Base-by-base conservation (phyloP, 2,329 filamentous ascomycete species). In the Tolypocladium tropicale region DNA sequence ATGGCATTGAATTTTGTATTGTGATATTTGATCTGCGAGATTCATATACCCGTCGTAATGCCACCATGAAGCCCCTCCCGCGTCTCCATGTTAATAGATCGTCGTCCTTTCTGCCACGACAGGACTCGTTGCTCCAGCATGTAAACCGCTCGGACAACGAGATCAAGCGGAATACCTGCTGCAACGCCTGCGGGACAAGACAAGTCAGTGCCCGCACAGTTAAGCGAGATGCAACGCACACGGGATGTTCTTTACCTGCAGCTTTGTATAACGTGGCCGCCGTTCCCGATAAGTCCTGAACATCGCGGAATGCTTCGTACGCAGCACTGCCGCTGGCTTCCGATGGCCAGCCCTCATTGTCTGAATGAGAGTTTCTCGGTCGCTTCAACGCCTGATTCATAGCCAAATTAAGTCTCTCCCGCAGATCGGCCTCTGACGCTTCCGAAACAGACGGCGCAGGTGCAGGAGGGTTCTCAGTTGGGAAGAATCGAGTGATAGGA, bases 61-160 rank as follows among this genome's bases (percentile, higher is more conserved):
- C n/a, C n/a, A n/a, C n/a, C 55, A 53, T 50, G 23, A 23, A 52
- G 2, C n/a, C 18, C 16, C 21, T 32, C 25, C 16, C 25, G 33
- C 34, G 55, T 49, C 39, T 37, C 53, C 34, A 37, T 43, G 18
- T 46, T 11, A 46, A 58, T 18, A 32, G 52, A 28, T 57, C 37
- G n/a, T 43, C 37, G 52, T 16, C 55, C 58, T 33, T 55, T 63
- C 52, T 73, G 72, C 71, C 70, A 73, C 23, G 56, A 54, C 1
- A 68, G 56, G n/a, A 74, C 65, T 11, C 63, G 63, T 21, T 66
- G 65, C 54, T 75, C 73, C 34, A 74, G 58, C 66, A 69, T 72
- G 58, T 73, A 72, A 9, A 74, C 68, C 30, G 71, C 70, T 30
- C 67, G 63, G 3, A 72, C 64, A 18, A 69, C 60, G 34, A 68